These are phyloP conservation scores for Fulvia fulva DNA, from an alignment of 2,329 filamentous ascomycete species.

Conservation along the genomic window DNA sequence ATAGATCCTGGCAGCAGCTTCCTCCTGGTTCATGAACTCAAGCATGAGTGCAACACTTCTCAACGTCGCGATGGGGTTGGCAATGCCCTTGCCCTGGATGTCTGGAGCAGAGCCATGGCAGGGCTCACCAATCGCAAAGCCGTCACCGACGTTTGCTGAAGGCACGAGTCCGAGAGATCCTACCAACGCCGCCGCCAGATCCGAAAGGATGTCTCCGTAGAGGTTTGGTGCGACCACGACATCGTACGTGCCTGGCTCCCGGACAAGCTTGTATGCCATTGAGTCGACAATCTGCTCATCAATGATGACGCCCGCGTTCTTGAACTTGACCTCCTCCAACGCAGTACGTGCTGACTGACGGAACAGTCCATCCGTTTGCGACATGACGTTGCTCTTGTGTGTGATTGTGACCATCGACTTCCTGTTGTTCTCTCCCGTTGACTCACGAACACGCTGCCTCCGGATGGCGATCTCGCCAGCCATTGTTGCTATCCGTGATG, in stretches of 20 bases:
- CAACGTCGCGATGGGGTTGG: conserved; percentile 94
- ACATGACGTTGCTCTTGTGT: conserved; percentile 96
- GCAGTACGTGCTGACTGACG: conserved; percentile 71
- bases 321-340: conserved; percentile 63
- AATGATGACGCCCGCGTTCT: conserved; percentile 54
- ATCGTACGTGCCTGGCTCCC: conserved; percentile 90
- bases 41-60: conserved; percentile 90
- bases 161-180: conserved; percentile 90
- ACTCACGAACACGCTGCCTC: conserved; percentile 72
- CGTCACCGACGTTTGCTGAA: conserved; percentile 89
- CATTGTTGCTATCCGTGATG: conserved; percentile 81
- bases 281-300: conserved; percentile 99
- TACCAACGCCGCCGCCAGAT: conserved; percentile 90
- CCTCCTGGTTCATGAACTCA: conserved; percentile 85
- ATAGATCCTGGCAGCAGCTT: conserved; percentile 85
- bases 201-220: conserved; percentile 94
- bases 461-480: conserved; percentile 91
- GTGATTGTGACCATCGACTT: conserved; percentile 85
- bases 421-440: conserved; percentile 57
- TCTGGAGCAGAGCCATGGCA: conserved; percentile 96
- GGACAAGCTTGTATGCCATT: conserved; percentile 99
- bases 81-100: conserved; percentile 86
- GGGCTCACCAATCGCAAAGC: conserved; percentile 94
- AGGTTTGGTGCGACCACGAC: conserved; percentile 97
- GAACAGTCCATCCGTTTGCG: conserved; percentile 95